Evolutionary conservation across 2,329 filamentous ascomycete species (phyloP).

Genomic region (Amesomyces nigricolor): DNA sequence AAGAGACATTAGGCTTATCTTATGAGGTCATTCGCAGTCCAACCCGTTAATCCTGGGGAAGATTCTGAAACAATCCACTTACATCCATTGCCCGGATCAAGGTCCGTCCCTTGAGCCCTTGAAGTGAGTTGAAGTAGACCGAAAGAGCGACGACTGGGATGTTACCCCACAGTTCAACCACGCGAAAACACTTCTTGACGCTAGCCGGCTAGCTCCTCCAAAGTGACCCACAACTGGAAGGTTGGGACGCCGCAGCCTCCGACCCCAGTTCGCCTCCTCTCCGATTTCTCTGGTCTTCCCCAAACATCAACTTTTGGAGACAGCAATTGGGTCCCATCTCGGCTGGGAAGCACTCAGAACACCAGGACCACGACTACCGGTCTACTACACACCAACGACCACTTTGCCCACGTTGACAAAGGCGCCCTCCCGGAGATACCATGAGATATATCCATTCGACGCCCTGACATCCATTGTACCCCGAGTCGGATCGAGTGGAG

Average conservation of each 20-base stretch:
- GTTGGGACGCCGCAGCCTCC: constrained; percentile 12
- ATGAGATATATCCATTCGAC: constrained; percentile 10
- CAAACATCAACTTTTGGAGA: constrained; percentile 17
- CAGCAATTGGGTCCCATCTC: background rate
- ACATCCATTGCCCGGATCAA: background rate
- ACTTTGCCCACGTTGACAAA: background rate
- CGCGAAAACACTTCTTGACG: constrained; percentile 13
- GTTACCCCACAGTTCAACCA: constrained; percentile 15
- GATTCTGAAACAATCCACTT: too few relatives aligned
- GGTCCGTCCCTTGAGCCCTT: background rate
- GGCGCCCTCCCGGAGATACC: background rate
- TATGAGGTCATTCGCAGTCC: too few relatives aligned
- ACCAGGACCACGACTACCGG: background rate
- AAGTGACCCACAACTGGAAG: constrained; percentile 9
- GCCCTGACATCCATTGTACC: constrained; percentile 13
- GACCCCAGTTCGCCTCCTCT: constrained; percentile 19
- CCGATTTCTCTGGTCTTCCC: constrained; percentile 14
- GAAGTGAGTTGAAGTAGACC: too few relatives aligned
- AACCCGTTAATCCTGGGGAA: too few relatives aligned
- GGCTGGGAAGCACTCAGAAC: background rate
- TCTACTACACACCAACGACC: background rate
- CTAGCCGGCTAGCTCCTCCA: constrained; percentile 5
- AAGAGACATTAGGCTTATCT: too few relatives aligned
- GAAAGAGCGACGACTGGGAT: constrained; percentile 8
- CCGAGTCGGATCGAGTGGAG: constrained; percentile 22